Percentiles rank a stretch among this genome's conserved stretches.
Conservation (phyloP, 2,329 filamentous ascomycete species). For the Cordyceps farinosa region DNA sequence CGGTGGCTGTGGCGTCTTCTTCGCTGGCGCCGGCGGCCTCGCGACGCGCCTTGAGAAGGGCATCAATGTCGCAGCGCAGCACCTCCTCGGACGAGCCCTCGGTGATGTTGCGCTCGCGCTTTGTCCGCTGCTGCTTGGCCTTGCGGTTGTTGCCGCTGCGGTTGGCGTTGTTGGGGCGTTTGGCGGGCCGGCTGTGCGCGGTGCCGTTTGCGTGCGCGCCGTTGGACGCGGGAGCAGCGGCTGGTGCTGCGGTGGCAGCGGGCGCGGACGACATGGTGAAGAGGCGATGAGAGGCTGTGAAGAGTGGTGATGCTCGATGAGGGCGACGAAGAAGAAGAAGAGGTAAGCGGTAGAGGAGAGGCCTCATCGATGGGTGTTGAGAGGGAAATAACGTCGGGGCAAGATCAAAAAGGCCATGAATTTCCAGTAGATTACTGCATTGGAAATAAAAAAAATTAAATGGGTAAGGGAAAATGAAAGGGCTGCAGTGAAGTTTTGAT, state of each 20-base stretch:
- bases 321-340: not conserved
- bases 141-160: slow-evolving; percentile 19
- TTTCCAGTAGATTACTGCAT: not conserved
- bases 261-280: slow-evolving; percentile 5
- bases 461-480: not conserved
- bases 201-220: not conserved
- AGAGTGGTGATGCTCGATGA: not conserved
- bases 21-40: slow-evolving; percentile 24
- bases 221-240: not conserved
- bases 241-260: not conserved
- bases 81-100: slow-evolving; percentile 65
- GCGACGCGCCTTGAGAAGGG: slow-evolving; percentile 46
- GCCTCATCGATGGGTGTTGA: not conserved
- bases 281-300: slow-evolving; percentile 3
- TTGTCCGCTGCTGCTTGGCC: slow-evolving; percentile 49
- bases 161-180: slow-evolving; percentile 15
- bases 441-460: not conserved
- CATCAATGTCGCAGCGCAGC: slow-evolving; percentile 59
- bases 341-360: not conserved
- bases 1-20: slow-evolving; percentile 12
- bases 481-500: not conserved
- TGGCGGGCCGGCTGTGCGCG: slow-evolving; percentile 8
- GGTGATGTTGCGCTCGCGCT: slow-evolving; percentile 57
- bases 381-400: no score
- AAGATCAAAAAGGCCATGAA: not conserved